These are phyloP conservation scores for Candolleomyces eurysporus DNA, from an alignment of 768 basidiomycete genomes.

Conservation along the genomic window DNA sequence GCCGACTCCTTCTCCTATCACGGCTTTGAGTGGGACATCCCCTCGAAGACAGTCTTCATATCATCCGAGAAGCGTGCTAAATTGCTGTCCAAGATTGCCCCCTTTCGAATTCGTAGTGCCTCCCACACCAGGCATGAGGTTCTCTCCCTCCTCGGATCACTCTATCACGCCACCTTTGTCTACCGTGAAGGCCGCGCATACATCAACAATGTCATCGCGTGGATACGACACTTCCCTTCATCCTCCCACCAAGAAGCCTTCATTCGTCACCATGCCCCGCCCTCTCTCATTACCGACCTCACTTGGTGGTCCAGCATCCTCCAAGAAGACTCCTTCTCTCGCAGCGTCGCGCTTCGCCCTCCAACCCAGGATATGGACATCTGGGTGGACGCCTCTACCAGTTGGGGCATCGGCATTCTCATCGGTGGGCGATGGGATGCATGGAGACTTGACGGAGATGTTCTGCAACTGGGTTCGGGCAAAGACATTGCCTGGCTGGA, in stretches of 20 bases:
- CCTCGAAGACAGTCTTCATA: no score
- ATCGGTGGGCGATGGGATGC: constrained; percentile 25
- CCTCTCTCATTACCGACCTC: constrained; percentile 21
- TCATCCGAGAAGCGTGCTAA: no score
- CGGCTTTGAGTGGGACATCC: no score
- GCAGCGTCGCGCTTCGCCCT: constrained; percentile 5
- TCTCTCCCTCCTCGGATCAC: background rate
- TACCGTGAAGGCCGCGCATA: background rate
- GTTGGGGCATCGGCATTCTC: constrained; percentile 37
- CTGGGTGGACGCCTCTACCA: constrained; percentile 36
- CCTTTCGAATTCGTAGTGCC: no score
- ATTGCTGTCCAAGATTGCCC: no score
- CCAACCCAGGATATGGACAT: constrained; percentile 15
- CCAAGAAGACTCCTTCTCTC: background rate
- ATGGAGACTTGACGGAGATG: constrained; percentile 17
- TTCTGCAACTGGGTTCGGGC: constrained; percentile 7
- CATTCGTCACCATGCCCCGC: background rate
- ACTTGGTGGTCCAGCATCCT: constrained; percentile 29
- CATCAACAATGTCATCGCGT: background rate
- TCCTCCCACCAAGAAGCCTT: background rate
- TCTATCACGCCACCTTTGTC: background rate
- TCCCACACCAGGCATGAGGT: no score
- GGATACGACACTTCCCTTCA: background rate
- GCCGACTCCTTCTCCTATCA: no score
- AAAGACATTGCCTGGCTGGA: constrained; percentile 23